Evolutionary conservation across 805 yeast genomes (phyloP).

Genomic region (Kluyveromyces wickerhamii): DNA sequence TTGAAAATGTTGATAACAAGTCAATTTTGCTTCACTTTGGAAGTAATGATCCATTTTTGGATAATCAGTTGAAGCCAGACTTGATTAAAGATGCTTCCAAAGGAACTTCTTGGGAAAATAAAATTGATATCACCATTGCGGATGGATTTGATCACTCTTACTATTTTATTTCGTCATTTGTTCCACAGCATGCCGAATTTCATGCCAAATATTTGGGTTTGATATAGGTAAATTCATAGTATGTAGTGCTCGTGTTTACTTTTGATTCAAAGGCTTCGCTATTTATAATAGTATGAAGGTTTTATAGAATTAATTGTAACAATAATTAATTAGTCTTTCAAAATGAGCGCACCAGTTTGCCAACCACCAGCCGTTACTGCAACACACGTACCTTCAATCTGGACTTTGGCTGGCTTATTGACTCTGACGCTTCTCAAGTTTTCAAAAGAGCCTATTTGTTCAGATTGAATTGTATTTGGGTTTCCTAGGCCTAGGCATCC

Average conservation of each 20-base stretch:
- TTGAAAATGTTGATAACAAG: constrained; percentile 40
- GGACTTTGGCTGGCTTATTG: constrained; percentile 36
- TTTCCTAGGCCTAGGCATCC: constrained; percentile 68
- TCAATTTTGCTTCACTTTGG: constrained; percentile 83
- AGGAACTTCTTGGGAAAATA: constrained; percentile 49
- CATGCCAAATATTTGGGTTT: constrained; percentile 62
- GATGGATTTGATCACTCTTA: constrained; percentile 91
- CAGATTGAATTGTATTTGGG: constrained; percentile 15
- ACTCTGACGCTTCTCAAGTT: constrained; percentile 29
- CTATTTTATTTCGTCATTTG: constrained; percentile 74
- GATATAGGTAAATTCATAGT: too few species aligned
- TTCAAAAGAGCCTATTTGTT: constrained; percentile 26
- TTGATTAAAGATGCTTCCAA: constrained; percentile 51
- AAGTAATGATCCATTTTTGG: constrained; percentile 62
- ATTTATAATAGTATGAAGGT: too few species aligned
- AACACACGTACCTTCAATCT: constrained; percentile 39
- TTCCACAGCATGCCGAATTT: constrained; percentile 74
- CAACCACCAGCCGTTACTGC: constrained; percentile 71
- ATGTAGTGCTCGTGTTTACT: too few species aligned
- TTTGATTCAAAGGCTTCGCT: too few species aligned
- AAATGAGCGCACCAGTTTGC: constrained; percentile 64
- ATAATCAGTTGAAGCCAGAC: constrained; percentile 68
- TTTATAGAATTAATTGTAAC: too few species aligned
- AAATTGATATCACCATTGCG: constrained; percentile 51
- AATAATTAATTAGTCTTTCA: constrained; percentile 10